Conservation (phyloP, 345 rosid species). For the Brassica carinata region DNA sequence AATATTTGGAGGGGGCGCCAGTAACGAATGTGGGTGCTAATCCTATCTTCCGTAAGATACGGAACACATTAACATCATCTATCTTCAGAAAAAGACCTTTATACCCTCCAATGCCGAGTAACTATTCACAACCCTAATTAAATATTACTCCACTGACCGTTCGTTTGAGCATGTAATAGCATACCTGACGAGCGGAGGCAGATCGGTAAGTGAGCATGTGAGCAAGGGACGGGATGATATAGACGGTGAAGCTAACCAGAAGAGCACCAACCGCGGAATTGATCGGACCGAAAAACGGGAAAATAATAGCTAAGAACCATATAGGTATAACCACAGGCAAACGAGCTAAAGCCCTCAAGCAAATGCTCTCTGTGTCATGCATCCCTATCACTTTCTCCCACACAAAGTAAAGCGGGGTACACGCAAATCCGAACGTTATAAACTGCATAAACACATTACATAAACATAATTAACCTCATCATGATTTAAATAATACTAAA, state of each 20-base stretch:
- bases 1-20: slow-evolving; percentile 30
- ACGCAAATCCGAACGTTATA: slow-evolving; percentile 96
- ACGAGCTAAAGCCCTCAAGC: slow-evolving; percentile 88
- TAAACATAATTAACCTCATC: neutral
- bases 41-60: slow-evolving; percentile 39
- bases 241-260: slow-evolving; percentile 97
- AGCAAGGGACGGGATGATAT: slow-evolving; percentile 86
- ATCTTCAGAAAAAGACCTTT: neutral
- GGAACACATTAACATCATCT: slow-evolving; percentile 32
- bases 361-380: slow-evolving; percentile 92
- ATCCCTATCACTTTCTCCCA: slow-evolving; percentile 99
- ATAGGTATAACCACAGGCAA: slow-evolving; percentile 96
- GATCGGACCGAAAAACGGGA: slow-evolving; percentile 98
- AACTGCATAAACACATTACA: slow-evolving; percentile 54
- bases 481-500: neutral
- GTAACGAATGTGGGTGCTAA: slow-evolving; percentile 36
- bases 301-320: slow-evolving; percentile 97
- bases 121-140: slow-evolving; percentile 12
- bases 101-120: slow-evolving; percentile 7
- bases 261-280: slow-evolving; percentile 98
- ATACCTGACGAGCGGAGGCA: slow-evolving; percentile 92
- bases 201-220: slow-evolving; percentile 98
- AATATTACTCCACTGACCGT: neutral
- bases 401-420: slow-evolving; percentile 95
- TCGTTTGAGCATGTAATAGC: neutral